Base-by-base conservation (phyloP, 164 flowering plant genomes). In the Umbellularia californica region DNA sequence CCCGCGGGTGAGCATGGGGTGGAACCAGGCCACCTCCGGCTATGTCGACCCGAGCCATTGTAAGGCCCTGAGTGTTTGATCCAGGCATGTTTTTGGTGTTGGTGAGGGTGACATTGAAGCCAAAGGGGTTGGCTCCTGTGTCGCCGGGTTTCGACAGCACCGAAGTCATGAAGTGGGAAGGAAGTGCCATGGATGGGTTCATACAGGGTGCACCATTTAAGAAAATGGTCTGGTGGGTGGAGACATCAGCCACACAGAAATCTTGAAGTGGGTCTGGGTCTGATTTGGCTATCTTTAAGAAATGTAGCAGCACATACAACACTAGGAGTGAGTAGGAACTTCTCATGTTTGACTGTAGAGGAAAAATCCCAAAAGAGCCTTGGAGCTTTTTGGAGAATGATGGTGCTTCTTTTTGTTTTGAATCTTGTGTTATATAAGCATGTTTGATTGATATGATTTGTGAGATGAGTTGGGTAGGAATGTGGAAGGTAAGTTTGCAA, bases 1-100 rank as follows among this genome's bases (percentile, higher is more conserved):
- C 97, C 75, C 97, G 80, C 14, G 97, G 95, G 78, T 90, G 97
- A 15, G 86, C 76, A 74, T 90, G 95, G 6, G 83, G 89, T 0
- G 92, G 90, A 1, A 92, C 87, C 0, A 84, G 67, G 33, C 91
- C 91, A 28, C 73, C 30, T 0, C 76, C 76, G 0, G 80, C 88
- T 0, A 90, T 74, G 74, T 90, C 92, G 1, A 84, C 58, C 0
- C 91, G 88, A 9, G 87, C 90, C 90, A 89, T 78, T 76, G 84
- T 71, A 22, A 92, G 78, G 75, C 95, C 92, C 82, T 84, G 78
- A 1, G 95, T 89, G 85, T 90, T 88, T 47, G 86, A 58, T n/a
- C 95, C 92, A 0, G 92, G 94, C 41, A 90, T 60, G 79, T 86
- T 88, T 1, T n/a, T 65, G 1, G 74, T 74, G 62, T 68, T 83